Conservation (phyloP, 1,284 basidiomycete genomes). For the Cronartium ribicola region DNA sequence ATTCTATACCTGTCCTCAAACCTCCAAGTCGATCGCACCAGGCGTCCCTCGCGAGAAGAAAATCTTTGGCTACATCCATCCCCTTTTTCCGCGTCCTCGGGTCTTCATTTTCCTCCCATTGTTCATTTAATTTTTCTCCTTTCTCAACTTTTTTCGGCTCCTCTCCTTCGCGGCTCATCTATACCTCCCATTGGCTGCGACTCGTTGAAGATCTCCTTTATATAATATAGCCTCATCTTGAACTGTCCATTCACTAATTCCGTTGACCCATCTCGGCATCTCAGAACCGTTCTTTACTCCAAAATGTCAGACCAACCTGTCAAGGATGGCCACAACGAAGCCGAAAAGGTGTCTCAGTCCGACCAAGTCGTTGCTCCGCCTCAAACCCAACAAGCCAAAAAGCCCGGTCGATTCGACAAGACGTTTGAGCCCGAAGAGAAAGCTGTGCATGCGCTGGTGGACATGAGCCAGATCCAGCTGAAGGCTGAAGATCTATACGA, state of each 20-base stretch:
- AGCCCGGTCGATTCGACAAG: constrained; percentile 43
- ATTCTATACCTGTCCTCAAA: not conserved
- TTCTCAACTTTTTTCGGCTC: not conserved
- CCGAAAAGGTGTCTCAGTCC: constrained; percentile 9
- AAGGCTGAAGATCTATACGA: constrained; percentile 93
- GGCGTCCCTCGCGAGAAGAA: not conserved
- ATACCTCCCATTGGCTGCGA: not conserved
- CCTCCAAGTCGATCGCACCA: not conserved
- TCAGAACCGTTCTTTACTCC: not conserved
- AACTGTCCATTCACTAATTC: not conserved
- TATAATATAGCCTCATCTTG: not conserved
- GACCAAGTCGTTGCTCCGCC: not conserved
- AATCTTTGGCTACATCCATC: no score
- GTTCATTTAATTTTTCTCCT: not conserved
- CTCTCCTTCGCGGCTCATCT: not conserved
- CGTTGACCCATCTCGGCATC: not conserved
- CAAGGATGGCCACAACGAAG: constrained; percentile 1
- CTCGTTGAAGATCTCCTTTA: not conserved
- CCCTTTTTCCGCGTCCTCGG: no score
- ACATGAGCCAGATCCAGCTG: constrained; percentile 65
- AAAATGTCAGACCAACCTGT: constrained; percentile 1
- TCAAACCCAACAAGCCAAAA: constrained; percentile 38
- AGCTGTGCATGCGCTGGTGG: constrained; percentile 51
- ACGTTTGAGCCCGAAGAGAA: constrained; percentile 40
- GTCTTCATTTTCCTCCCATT: not conserved